Evolutionary conservation across 768 basidiomycete genomes (phyloP).

Genomic region (Cytidiella melzeri): DNA sequence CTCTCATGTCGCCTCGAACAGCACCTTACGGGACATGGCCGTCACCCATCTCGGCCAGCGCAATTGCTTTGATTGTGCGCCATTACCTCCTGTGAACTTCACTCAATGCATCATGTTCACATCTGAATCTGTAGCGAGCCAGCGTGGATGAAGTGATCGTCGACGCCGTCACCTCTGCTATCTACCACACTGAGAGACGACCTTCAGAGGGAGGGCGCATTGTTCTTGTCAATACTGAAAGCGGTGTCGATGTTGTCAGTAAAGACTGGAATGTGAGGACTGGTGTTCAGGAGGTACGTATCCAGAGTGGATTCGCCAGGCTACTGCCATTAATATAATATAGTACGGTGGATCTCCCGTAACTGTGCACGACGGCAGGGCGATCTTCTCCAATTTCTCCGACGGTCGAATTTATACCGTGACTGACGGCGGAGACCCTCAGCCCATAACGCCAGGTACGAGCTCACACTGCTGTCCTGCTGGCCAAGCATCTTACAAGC

Average conservation of each 20-base stretch:
- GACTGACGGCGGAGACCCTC: constrained; percentile 28
- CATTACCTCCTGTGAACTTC: no score
- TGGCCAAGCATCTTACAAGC: constrained; percentile 3
- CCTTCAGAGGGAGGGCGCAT: constrained; percentile 50
- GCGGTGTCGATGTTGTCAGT: constrained; percentile 46
- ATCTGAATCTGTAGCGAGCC: constrained; percentile 20
- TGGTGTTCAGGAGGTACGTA: constrained; percentile 47
- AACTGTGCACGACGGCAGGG: constrained; percentile 39
- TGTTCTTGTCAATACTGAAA: constrained; percentile 49
- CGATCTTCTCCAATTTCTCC: constrained; percentile 53
- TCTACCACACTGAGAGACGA: constrained; percentile 57
- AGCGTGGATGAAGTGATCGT: constrained; percentile 41
- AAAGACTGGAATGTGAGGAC: constrained; percentile 50
- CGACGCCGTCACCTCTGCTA: constrained; percentile 37
- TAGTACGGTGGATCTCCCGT: constrained; percentile 62
- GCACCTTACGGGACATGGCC: constrained; percentile 63
- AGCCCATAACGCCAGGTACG: constrained; percentile 59
- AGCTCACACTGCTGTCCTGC: background rate
- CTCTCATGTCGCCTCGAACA: constrained; percentile 2
- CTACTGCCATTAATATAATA: no score
- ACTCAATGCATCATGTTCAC: background rate
- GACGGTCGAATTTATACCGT: constrained; percentile 51
- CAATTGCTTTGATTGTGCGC: constrained; percentile 38
- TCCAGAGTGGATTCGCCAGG: background rate
- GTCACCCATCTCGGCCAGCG: constrained; percentile 47